Evolutionary conservation across 352 stramenopile species (phyloP), one percentile per base, ranked within the genome.

Genomic region (Pythium pyrilobum): DNA sequence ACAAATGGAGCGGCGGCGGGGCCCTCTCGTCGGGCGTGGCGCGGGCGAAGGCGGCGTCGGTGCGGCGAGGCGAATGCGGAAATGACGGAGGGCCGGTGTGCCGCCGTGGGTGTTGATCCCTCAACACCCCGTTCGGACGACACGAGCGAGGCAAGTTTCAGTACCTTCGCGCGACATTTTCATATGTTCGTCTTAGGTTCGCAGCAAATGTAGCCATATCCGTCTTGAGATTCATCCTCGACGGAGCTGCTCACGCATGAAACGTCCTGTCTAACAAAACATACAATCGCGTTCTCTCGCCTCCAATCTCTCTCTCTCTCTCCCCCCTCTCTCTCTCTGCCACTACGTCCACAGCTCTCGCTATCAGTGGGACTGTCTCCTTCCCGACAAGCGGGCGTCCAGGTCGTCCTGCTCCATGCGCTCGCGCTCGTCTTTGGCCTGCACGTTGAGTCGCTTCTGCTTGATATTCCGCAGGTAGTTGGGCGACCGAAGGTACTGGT

Each of bases 391-490:
- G 27, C 56, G 58, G 25, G 20, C 29, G n/a, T 51, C 56, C 15
- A 46, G 37, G 24, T 57, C 33, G 32, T 65, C 23, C 13, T 59
- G 45, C 24, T 37, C 56, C 32, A 51, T 63, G 27, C 42, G 44
- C 13, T 56, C 58, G 11, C 46, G 40, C 13, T 74, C 68, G 25
- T 52, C 50, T 16, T 57, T 59, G 38, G 74, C 39, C 18, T 74
- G 52, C 69, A 62, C 47, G 62, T 78, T 66, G 34, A 68, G 51
- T 46, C 79, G 72, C 52, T 89, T 74, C 57, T 89, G 72, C 64
- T 88, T 88, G 58, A 93, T 92, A 39, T 73, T 78, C 42, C 78
- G 72, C 48, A 95, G 58, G 54, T 95, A 92, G 62, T 93, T 93
- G 28, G 85, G 85, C 21, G 85, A 95, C 41, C 87, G 86, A 28